These are phyloP conservation scores for Penicillium canariense DNA, from an alignment of 495 filamentous ascomycete species.

Conservation along the genomic window DNA sequence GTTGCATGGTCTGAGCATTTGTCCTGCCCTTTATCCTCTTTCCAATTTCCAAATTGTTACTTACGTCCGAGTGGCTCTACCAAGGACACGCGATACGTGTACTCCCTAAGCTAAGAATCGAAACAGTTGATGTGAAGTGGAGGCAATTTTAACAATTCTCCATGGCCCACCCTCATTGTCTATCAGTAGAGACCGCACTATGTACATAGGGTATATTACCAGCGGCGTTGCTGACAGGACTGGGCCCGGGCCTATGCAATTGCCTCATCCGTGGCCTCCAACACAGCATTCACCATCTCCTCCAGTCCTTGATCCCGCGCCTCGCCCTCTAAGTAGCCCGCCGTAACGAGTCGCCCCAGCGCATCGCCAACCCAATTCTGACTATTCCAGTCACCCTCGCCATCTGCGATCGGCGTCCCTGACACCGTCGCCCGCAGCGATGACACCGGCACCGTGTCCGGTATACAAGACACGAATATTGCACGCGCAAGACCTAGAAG, in stretches of 20 bases:
- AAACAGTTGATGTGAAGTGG: not conserved
- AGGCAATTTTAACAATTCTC: not conserved
- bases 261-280: slow-evolving; percentile 27
- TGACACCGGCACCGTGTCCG: not conserved
- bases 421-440: slow-evolving; percentile 2
- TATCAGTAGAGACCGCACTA: not conserved
- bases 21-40: not conserved
- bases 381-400: slow-evolving; percentile 25
- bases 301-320: slow-evolving; percentile 16
- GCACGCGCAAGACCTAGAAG: slow-evolving; percentile 17
- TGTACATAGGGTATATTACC: too few species aligned
- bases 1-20: slow-evolving; percentile 36
- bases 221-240: too few species aligned
- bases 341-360: slow-evolving; percentile 14
- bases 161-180: not conserved
- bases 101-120: not conserved
- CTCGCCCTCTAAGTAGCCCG: slow-evolving; percentile 14
- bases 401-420: slow-evolving; percentile 9
- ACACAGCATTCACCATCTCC: slow-evolving; percentile 24
- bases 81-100: not conserved
- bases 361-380: slow-evolving; percentile 31
- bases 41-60: slow-evolving; percentile 5
- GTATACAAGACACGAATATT: slow-evolving; percentile 7
- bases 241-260: not conserved
- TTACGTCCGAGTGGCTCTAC: not conserved